A percentile compares a stretch with the other conserved stretches of the same genome.
Conservation (phyloP, 129 eudicot genomes). For the Daucus carota region DNA sequence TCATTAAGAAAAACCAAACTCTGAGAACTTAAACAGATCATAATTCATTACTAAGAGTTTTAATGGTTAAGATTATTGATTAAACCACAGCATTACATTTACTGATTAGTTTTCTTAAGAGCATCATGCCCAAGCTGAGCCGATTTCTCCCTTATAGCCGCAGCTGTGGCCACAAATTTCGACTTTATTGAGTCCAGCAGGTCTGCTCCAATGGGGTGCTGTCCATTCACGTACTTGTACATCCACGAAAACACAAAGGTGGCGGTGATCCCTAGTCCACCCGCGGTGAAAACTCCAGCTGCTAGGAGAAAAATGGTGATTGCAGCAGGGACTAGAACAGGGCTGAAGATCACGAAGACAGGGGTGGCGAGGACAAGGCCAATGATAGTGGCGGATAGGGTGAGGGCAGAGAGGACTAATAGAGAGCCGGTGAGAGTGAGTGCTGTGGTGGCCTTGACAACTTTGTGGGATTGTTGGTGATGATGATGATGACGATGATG, state of each 20-base stretch:
- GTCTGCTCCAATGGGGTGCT: constrained; percentile 47
- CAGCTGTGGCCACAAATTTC: constrained; percentile 36
- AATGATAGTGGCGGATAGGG: constrained; percentile 47
- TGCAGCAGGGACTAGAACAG: constrained; percentile 50
- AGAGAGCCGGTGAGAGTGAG: constrained; percentile 50
- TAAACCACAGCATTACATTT: too few species aligned
- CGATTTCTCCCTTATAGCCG: constrained; percentile 34
- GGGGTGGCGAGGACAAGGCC: constrained; percentile 52
- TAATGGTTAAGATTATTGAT: too few species aligned
- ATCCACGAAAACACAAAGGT: constrained; percentile 44
- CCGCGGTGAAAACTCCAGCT: constrained; percentile 36
- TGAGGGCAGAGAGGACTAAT: constrained; percentile 47
- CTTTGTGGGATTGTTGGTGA: constrained; percentile 26
- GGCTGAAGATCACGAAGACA: constrained; percentile 53
- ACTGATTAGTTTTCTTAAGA: not conserved
- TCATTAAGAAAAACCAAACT: too few species aligned
- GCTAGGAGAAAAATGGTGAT: constrained; percentile 26
- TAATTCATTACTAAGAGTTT: too few species aligned
- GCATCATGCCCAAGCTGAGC: constrained; percentile 24
- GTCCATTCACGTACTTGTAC: constrained; percentile 48
- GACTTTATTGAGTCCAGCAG: constrained; percentile 26
- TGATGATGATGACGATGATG: not conserved
- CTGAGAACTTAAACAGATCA: not conserved
- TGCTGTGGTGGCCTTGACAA: constrained; percentile 56
- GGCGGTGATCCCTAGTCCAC: constrained; percentile 37